Base-by-base conservation (phyloP, 2,329 filamentous ascomycete genomes). In the Ceratocystis cubensis region DNA sequence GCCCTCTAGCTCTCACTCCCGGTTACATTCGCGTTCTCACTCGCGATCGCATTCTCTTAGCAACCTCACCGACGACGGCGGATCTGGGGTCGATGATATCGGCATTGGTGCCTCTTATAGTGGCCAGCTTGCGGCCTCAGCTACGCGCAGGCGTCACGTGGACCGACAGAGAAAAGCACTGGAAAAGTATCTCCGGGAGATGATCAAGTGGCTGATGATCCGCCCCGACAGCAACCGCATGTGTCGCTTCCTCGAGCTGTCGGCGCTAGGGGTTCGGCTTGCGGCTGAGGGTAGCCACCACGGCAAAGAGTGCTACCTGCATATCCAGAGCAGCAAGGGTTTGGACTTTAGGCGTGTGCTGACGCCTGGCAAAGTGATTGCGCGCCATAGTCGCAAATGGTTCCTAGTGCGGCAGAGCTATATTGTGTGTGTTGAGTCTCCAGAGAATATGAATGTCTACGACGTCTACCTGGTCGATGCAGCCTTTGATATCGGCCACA, bases 371-470 rank as follows among this genome's bases (percentile, higher is more conserved):
- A 86, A 91, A 71, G 82, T 96, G 69, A 89, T 91, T 73, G 85
- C 86, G 64, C 84, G 91, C 13, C 92, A 96, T 75, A 88, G 85
- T 69, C 90, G 91, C 20, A 96, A 96, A 75, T 99, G 94, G 94
- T 99, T 99, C 74, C 80, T 97, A 22, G 91, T 99, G n/a, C 83
- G 94, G 64, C 92, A 97, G 75, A 97, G 91, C 77, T 99, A 99
- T 73, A 87, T 99, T 68, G 93, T 96, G 57, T 96, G 93, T 71
- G 92, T 97, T n/a, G 93, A 97, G 74, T 96, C 94, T 0, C 94
- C 94, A 0, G 93, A 97, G 74, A 96, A 96, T 71, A 96, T 97
- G 88, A 93, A 96, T 72, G 95, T 97, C 44, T 96, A 96, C 74
- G 95, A 99, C 76, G 94, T 99, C 25, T 97, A 96, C 75, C 81